phyloP scores from a whole-genome alignment of 1,284 basidiomycete genomes.

The Cutaneotrichosporon dermatis region DNA sequence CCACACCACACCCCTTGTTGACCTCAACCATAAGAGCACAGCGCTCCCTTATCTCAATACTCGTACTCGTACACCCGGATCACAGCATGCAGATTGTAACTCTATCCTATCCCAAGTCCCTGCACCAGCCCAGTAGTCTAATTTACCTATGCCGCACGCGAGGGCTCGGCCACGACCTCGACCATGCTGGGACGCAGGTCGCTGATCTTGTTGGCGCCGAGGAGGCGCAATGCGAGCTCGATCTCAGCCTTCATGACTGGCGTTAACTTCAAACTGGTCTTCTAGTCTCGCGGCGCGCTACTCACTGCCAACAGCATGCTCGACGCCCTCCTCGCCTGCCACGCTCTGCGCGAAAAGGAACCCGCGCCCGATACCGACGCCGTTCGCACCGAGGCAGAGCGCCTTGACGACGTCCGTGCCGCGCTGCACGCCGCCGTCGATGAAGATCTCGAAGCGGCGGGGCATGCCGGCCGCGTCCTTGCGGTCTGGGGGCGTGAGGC shows the following conservation, averaged over 20 bases:
- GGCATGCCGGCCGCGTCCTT: conserved; percentile 13
- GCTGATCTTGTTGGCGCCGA: conserved; percentile 65
- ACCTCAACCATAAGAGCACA: no score
- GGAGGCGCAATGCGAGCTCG: conserved; percentile 66
- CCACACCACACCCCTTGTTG: no score
- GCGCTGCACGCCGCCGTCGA: conserved; percentile 80
- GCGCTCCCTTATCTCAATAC: background rate
- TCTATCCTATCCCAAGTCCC: background rate
- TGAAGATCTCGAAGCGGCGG: conserved; percentile 61
- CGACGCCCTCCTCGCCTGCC: conserved; percentile 76
- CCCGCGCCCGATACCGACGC: conserved; percentile 80
- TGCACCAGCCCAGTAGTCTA: background rate
- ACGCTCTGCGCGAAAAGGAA: conserved; percentile 92
- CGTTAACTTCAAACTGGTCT: no score
- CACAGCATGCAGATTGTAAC: background rate
- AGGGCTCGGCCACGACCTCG: conserved; percentile 33
- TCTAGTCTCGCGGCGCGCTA: no score
- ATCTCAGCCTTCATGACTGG: conserved; percentile 55
- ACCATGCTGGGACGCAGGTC: conserved; percentile 48
- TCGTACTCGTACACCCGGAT: background rate
- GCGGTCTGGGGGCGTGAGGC: conserved; percentile 53
- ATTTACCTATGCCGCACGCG: background rate
- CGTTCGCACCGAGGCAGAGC: conserved; percentile 80
- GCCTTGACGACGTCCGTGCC: conserved; percentile 92
- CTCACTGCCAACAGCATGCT: conserved; percentile 59